A percentile compares a stretch with the other conserved stretches of the same genome.
Conservation (phyloP, 495 filamentous ascomycete genomes). For the Trichoderma gamsii region DNA sequence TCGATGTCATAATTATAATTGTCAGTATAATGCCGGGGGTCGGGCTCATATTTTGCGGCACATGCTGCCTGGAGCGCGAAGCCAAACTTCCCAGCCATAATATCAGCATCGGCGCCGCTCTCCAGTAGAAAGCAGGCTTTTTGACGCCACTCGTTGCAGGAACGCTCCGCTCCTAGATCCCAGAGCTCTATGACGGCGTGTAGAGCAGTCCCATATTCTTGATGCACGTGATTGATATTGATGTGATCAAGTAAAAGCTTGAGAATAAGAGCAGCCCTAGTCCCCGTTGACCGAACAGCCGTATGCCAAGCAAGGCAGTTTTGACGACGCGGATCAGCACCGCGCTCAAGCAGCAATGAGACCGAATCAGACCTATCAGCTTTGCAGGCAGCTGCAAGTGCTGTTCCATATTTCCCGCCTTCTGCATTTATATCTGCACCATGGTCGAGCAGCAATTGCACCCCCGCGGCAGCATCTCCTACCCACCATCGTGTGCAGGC, state of each 20-base stretch:
- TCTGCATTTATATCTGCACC: background rate
- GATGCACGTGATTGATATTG: background rate
- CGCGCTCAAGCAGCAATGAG: background rate
- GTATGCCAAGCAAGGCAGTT: background rate
- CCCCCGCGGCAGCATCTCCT: background rate
- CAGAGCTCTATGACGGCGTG: background rate
- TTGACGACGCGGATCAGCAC: background rate
- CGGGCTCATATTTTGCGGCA: background rate
- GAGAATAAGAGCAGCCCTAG: background rate
- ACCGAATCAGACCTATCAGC: background rate
- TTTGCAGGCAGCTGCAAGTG: background rate
- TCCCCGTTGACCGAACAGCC: background rate
- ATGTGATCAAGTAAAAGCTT: background rate
- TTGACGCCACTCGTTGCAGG: too few species aligned
- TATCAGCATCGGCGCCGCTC: background rate
- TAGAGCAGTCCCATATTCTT: background rate
- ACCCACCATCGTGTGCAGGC: background rate
- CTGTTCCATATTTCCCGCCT: background rate
- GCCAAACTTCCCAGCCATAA: background rate
- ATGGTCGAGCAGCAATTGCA: too few species aligned
- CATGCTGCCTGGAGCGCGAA: background rate
- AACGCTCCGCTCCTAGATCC: too few species aligned
- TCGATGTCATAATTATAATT: too few species aligned
- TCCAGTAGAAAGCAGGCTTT: background rate
- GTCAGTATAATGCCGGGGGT: background rate